A percentile compares a stretch with the other conserved stretches of the same genome.
phyloP scores from a whole-genome alignment of 345 rosid genomes.

The Arabidopsis arenosa region DNA sequence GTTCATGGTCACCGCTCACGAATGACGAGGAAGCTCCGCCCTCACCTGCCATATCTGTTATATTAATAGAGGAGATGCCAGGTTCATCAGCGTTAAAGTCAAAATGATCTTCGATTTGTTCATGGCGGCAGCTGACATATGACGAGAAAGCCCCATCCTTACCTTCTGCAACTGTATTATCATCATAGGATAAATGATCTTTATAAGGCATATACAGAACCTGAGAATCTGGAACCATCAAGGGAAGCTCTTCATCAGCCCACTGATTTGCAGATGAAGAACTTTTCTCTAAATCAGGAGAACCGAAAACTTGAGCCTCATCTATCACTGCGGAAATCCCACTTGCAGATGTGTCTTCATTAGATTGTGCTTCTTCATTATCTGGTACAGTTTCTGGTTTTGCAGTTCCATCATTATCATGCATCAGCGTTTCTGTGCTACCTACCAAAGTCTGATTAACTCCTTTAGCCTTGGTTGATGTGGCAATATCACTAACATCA shows the following conservation, averaged over 20 bases:
- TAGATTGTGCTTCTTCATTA: conserved; percentile 47
- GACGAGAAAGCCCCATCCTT: conserved; percentile 60
- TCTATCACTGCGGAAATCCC: conserved; percentile 43
- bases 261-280: conserved; percentile 59
- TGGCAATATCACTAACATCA: conserved; percentile 6
- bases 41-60: not conserved
- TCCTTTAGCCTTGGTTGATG: conserved; percentile 35
- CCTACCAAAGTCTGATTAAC: conserved; percentile 45
- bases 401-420: conserved; percentile 23
- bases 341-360: conserved; percentile 39
- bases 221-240: conserved; percentile 62
- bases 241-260: conserved; percentile 65
- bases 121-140: conserved; percentile 51
- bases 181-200: conserved; percentile 46
- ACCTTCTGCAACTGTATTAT: conserved; percentile 48
- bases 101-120: conserved; percentile 59
- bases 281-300: conserved; percentile 46
- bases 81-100: conserved; percentile 51
- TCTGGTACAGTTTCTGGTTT: conserved; percentile 47
- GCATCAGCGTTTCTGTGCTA: conserved; percentile 35
- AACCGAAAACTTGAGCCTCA: conserved; percentile 38
- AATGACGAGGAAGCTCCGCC: not conserved
- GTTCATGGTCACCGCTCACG: not conserved
- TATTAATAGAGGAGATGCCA: not conserved
- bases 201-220: conserved; percentile 74